Percentiles rank a stretch among this genome's conserved stretches.
phyloP scores from a whole-genome alignment of 345 rosid genomes.

The Hibiscus syriacus region DNA sequence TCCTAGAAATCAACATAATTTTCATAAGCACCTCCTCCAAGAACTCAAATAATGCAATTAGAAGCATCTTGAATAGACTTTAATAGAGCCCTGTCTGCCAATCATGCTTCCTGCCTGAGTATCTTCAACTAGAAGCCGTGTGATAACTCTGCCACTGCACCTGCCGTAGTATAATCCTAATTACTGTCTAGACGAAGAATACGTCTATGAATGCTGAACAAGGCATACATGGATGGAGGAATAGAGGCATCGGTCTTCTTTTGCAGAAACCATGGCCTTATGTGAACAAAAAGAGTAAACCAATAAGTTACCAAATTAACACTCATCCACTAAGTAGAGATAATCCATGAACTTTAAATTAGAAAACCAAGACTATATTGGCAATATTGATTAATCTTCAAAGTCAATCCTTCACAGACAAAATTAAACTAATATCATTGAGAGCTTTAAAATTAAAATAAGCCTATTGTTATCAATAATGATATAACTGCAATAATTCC shows the following conservation, averaged over 20 bases:
- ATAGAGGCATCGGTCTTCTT: slow-evolving; percentile 32
- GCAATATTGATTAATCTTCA: background rate
- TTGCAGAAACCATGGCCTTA: slow-evolving; percentile 36
- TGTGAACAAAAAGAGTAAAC: background rate
- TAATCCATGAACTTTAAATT: background rate
- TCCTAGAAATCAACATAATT: background rate
- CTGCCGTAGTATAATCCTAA: slow-evolving; percentile 9
- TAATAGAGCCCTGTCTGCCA: slow-evolving; percentile 37
- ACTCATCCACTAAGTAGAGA: background rate
- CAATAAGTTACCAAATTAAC: background rate
- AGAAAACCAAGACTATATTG: background rate
- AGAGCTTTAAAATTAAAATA: background rate
- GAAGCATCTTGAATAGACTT: slow-evolving; percentile 36
- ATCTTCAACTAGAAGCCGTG: slow-evolving; percentile 34
- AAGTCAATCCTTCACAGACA: background rate
- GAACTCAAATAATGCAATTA: slow-evolving; percentile 26
- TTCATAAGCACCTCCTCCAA: slow-evolving; percentile 23
- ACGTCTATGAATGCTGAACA: slow-evolving; percentile 28
- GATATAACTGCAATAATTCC: background rate
- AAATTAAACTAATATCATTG: background rate
- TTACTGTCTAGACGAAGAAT: slow-evolving; percentile 27
- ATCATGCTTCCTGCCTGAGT: slow-evolving; percentile 36
- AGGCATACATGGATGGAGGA: slow-evolving; percentile 40
- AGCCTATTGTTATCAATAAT: no score
- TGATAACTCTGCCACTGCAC: slow-evolving; percentile 21